These are phyloP conservation scores for Odonthalia washingtoniensis DNA, from an alignment of 31 red algal genomes.

Conservation along the genomic window DNA sequence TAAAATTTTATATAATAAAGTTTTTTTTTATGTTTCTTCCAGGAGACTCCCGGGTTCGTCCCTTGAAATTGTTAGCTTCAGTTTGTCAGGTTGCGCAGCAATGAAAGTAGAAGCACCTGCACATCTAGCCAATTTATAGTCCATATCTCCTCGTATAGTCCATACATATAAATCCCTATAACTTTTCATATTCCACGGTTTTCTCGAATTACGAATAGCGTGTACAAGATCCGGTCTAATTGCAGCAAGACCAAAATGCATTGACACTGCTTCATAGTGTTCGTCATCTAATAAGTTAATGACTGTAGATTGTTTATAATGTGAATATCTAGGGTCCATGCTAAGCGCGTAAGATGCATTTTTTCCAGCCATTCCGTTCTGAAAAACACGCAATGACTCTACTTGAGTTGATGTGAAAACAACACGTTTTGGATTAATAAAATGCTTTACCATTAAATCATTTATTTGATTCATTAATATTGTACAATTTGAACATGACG, in stretches of 20 bases:
- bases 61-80: conserved; percentile 32
- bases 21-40: neutral
- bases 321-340: conserved; percentile 49
- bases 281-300: conserved; percentile 18
- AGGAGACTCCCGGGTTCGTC: conserved; percentile 9
- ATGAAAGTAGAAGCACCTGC: conserved; percentile 57
- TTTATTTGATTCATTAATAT: conserved; percentile 35
- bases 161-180: conserved; percentile 59
- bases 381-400: conserved; percentile 54
- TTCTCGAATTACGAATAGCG: conserved; percentile 15
- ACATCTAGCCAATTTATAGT: conserved; percentile 66
- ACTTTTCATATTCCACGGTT: conserved; percentile 8
- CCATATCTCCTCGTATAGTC: conserved; percentile 68
- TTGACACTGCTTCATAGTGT: conserved; percentile 41
- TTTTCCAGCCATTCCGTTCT: conserved; percentile 34
- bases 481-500: conserved; percentile 63
- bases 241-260: conserved; percentile 60
- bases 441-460: conserved; percentile 44
- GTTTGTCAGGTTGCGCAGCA: conserved; percentile 50
- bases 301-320: conserved; percentile 53
- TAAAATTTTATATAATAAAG: neutral
- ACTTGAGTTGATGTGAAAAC: conserved; percentile 55
- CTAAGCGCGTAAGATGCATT: conserved; percentile 48
- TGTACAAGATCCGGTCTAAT: conserved; percentile 74
- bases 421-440: conserved; percentile 54